phyloP scores from a whole-genome alignment of 768 basidiomycete genomes.

The Tricholoma flavovirens region DNA sequence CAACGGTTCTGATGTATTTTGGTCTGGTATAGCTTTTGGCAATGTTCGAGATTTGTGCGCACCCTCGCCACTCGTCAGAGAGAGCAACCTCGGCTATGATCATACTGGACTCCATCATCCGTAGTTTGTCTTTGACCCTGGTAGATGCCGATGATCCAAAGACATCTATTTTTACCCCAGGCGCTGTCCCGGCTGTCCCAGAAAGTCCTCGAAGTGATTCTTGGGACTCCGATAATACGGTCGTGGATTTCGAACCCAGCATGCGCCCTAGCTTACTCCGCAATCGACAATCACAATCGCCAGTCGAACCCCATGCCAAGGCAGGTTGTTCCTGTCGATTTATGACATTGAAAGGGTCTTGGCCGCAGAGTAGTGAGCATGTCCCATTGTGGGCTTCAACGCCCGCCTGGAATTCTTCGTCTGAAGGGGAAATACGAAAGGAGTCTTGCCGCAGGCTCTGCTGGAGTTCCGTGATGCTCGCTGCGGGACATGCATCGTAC shows the following conservation, averaged over 20 bases:
- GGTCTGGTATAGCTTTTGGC: constrained; percentile 47
- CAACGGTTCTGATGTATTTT: not conserved
- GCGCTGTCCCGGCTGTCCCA: constrained; percentile 43
- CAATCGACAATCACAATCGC: constrained; percentile 2
- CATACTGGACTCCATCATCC: constrained; percentile 65
- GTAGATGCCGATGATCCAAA: constrained; percentile 55
- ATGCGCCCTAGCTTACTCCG: constrained; percentile 5
- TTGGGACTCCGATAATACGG: constrained; percentile 19
- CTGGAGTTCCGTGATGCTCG: constrained; percentile 64
- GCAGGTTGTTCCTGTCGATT: constrained; percentile 41
- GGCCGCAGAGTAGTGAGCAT: constrained; percentile 45
- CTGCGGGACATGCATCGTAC: constrained; percentile 61
- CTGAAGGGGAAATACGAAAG: constrained; percentile 59
- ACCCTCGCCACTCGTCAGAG: constrained; percentile 51
- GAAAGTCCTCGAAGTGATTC: constrained; percentile 10
- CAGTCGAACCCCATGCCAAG: constrained; percentile 11
- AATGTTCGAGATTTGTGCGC: constrained; percentile 66
- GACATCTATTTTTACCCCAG: constrained; percentile 42
- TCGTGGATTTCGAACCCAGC: constrained; percentile 13
- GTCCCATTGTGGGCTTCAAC: constrained; percentile 61
- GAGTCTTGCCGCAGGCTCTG: constrained; percentile 69
- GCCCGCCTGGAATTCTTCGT: constrained; percentile 55
- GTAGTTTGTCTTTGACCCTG: constrained; percentile 49
- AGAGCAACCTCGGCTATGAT: constrained; percentile 53
- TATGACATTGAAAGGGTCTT: constrained; percentile 46